These are phyloP conservation scores for Knoxia roxburghii DNA, from an alignment of 257 asterid species.

Conservation along the genomic window DNA sequence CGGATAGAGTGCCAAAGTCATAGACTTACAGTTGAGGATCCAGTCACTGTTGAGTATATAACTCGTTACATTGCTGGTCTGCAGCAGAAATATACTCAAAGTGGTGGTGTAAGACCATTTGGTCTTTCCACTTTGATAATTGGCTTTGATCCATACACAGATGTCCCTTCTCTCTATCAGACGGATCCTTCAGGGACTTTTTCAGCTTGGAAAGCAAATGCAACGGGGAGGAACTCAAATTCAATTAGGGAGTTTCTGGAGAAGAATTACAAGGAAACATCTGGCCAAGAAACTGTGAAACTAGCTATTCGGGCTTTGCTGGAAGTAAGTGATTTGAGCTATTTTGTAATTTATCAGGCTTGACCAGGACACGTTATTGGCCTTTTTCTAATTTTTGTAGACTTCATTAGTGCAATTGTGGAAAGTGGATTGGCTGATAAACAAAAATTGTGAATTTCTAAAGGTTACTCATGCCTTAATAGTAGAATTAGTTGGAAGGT, in stretches of 20 bases:
- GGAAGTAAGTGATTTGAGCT: conserved; percentile 50
- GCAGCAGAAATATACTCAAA: conserved; percentile 98
- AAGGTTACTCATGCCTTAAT: neutral
- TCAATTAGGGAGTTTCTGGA: conserved; percentile 89
- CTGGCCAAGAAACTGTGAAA: conserved; percentile 92
- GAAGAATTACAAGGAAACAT: conserved; percentile 94
- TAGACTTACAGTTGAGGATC: conserved; percentile 89
- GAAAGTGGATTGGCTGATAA: too few species aligned
- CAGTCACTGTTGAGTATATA: conserved; percentile 93
- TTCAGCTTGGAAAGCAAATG: conserved; percentile 99
- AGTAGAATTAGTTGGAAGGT: neutral
- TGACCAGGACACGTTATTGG: neutral
- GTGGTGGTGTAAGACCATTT: conserved; percentile 99
- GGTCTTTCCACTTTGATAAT: conserved; percentile 96
- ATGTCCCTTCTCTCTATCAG: conserved; percentile 82
- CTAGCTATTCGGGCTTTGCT: conserved; percentile 96
- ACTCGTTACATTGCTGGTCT: conserved; percentile 98
- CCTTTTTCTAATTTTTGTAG: neutral
- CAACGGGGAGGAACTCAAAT: conserved; percentile 95
- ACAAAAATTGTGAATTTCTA: too few species aligned
- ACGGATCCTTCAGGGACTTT: conserved; percentile 98
- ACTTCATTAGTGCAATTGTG: neutral
- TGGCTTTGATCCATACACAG: conserved; percentile 97
- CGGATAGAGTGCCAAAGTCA: conserved; percentile 92
- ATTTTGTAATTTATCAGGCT: neutral